Evolutionary conservation across 345 rosid genomes (phyloP).

Genomic region (Populus tremula): DNA sequence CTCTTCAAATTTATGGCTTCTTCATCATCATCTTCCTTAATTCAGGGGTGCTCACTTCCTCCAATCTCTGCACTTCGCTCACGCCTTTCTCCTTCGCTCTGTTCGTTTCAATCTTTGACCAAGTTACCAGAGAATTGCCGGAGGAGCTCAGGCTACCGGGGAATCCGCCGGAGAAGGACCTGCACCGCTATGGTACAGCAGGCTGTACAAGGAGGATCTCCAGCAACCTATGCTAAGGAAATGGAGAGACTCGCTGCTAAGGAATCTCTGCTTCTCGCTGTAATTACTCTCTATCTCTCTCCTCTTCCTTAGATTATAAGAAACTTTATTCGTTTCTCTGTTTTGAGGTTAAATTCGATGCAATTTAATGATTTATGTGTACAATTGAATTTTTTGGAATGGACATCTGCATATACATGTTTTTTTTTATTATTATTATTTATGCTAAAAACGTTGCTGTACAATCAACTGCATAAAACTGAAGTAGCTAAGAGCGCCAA

Average conservation of each 20-base stretch:
- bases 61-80: neutral
- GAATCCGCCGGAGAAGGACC: neutral
- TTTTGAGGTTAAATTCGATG: neutral
- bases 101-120: neutral
- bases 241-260: conserved; percentile 98
- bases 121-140: neutral
- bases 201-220: conserved; percentile 68
- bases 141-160: neutral
- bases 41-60: neutral
- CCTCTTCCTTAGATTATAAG: neutral
- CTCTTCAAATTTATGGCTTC: conserved; percentile 13
- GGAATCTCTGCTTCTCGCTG: conserved; percentile 91
- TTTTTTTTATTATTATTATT: neutral
- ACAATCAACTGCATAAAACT: neutral
- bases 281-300: conserved; percentile 22
- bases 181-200: conserved; percentile 65
- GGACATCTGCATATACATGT: neutral
- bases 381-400: neutral
- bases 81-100: neutral
- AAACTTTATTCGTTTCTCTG: neutral
- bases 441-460: neutral
- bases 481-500: neutral
- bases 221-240: conserved; percentile 79
- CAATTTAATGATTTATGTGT: neutral
- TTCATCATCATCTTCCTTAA: conserved; percentile 4